phyloP scores from a whole-genome alignment of 176 grass and related monocot species.

The Hordeum marinum region DNA sequence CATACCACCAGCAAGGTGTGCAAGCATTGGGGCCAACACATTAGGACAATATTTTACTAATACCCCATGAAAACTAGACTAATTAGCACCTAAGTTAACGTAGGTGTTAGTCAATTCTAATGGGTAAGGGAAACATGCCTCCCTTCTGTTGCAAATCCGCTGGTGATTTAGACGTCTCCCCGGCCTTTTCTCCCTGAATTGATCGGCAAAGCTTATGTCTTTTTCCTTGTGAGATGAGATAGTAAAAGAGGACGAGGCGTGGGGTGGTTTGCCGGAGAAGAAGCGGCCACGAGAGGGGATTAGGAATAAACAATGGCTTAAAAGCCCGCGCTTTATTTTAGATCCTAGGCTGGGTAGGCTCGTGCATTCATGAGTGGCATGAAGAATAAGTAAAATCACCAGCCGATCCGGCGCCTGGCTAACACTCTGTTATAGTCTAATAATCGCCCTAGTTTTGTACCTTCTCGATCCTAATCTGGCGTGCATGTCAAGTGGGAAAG shows the following conservation, averaged over 20 bases:
- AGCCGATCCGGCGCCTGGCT: constrained; percentile 23
- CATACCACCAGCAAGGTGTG: not conserved
- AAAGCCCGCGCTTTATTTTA: constrained; percentile 31
- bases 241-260: constrained; percentile 31
- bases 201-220: not conserved
- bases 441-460: constrained; percentile 1
- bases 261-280: constrained; percentile 32
- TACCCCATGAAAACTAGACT: not conserved
- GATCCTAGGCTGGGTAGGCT: constrained; percentile 1
- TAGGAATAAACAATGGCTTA: constrained; percentile 10
- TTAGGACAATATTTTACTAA: not conserved
- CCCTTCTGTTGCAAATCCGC: not conserved
- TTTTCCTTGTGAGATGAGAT: not conserved
- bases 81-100: not conserved
- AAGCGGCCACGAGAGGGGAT: not conserved
- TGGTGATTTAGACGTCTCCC: not conserved
- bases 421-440: constrained; percentile 32
- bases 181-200: not conserved
- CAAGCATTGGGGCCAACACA: not conserved
- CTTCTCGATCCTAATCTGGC: not conserved
- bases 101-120: not conserved
- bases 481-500: not conserved
- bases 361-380: constrained; percentile 29
- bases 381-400: constrained; percentile 6
- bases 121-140: not conserved